Conservation (phyloP, 2,329 filamentous ascomycete genomes). For the Colletotrichum sublineola region DNA sequence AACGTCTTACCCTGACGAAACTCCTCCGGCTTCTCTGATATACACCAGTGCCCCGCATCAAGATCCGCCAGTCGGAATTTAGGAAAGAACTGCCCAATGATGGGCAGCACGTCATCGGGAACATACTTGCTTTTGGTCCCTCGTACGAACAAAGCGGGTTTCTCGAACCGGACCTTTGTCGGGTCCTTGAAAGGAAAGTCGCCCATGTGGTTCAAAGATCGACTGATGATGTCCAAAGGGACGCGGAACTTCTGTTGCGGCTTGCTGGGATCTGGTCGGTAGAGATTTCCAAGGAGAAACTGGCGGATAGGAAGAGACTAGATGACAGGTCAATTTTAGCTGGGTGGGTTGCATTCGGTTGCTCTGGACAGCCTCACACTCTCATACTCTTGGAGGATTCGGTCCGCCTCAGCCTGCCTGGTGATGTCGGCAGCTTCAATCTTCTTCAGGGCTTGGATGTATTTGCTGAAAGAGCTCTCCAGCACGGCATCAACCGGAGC, state of each 20-base stretch:
- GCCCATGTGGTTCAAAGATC: constrained; percentile 79
- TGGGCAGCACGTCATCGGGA: constrained; percentile 82
- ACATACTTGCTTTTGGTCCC: constrained; percentile 85
- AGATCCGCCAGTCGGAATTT: constrained; percentile 80
- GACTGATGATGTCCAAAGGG: constrained; percentile 78
- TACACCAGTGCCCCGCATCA: constrained; percentile 88
- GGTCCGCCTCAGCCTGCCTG: constrained; percentile 82
- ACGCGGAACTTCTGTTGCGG: constrained; percentile 80
- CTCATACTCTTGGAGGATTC: constrained; percentile 82
- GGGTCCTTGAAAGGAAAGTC: constrained; percentile 90
- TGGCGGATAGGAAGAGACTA: constrained; percentile 83
- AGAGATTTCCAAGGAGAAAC: constrained; percentile 90
- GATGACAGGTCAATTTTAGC: neutral
- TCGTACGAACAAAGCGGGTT: constrained; percentile 84
- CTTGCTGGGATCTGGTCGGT: constrained; percentile 62
- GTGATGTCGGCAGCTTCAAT: constrained; percentile 78
- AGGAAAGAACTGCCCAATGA: constrained; percentile 86
- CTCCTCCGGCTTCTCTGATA: constrained; percentile 86
- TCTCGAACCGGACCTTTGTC: constrained; percentile 75
- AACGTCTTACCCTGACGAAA: constrained; percentile 76
- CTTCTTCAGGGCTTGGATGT: constrained; percentile 86
- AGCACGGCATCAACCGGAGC: constrained; percentile 86
- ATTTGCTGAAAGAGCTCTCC: constrained; percentile 80
- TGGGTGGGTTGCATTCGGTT: too few species aligned
- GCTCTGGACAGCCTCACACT: constrained; percentile 59